A percentile compares a stretch with the other conserved stretches of the same genome.
Conservation (phyloP, 2,329 filamentous ascomycete species). For the Thielaviopsis musarum region DNA sequence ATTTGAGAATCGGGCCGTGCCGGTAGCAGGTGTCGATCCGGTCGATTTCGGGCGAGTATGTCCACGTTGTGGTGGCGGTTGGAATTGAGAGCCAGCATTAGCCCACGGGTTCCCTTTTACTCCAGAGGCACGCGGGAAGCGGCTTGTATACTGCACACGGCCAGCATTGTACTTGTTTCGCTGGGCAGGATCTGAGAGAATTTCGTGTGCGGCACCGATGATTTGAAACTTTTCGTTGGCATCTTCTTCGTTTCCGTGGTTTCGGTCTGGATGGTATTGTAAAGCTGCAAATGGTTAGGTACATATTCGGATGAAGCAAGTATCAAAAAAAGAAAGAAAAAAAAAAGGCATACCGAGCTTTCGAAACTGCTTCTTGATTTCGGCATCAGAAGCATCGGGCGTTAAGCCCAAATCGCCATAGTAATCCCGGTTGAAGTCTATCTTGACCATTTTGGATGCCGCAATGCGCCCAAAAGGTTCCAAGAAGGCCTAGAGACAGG, state of each 20-base stretch:
- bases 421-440: conserved; percentile 45
- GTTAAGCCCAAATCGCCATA: conserved; percentile 69
- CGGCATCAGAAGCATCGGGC: conserved; percentile 48
- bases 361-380: conserved; percentile 75
- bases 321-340: not conserved
- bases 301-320: conserved; percentile 6
- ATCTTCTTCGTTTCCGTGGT: conserved; percentile 65
- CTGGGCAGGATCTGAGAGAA: conserved; percentile 36
- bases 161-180: conserved; percentile 37
- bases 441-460: conserved; percentile 10
- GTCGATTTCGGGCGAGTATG: conserved; percentile 12
- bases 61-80: conserved; percentile 30
- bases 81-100: conserved; percentile 31
- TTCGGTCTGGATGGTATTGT: conserved; percentile 78
- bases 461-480: not conserved
- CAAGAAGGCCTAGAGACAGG: not conserved
- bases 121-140: conserved; percentile 33
- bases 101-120: conserved; percentile 42
- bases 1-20: conserved; percentile 17
- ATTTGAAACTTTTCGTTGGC: conserved; percentile 70
- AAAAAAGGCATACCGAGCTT: conserved; percentile 46
- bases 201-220: conserved; percentile 73
- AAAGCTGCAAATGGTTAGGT: conserved; percentile 38
- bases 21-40: not conserved
- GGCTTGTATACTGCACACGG: conserved; percentile 14